Base-by-base conservation (phyloP, 805 yeast genomes). In the Suhomyces kilbournensis region DNA sequence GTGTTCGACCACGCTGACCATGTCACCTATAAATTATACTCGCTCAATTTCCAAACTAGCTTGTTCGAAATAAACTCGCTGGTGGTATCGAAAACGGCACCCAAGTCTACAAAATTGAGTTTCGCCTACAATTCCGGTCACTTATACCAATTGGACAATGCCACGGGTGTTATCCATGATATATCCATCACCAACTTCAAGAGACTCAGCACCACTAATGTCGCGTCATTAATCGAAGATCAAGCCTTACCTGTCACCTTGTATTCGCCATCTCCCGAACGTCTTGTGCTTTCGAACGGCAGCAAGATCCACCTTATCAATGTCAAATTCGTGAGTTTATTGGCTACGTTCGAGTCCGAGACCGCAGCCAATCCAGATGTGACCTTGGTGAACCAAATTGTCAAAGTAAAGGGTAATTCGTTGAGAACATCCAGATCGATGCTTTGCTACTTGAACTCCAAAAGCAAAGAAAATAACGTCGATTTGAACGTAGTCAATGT, bases 401-500 rank as follows among this genome's bases (percentile, higher is more conserved):
- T 69, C 32, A 59, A 58, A 4, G 80, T 78, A 15, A 69, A 65
- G 38, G 84, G 85, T n/a, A 64, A 61, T 46, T 67, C 83, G 3
- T 52, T 67, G 14, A 74, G 68, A 53, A 66, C 78, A 3, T 67
- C 67, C 48, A 68, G 68, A 43, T 69, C 84, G 1, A 69, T 72
- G 62, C 77, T 75, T 9, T 60, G 79, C 49, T 72, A 70, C 52
- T 65, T 78, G 46, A 66, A 75, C 49, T 69, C 68, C 49, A 75
- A 75, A 51, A 61, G 65, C 9, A 76, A 72, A 53, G 77, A 78
- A 53, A 77, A 78, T 48, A 69, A 70, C 45, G 71, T 76, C 35
- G 68, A 72, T 42, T 64, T 81, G 50, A 74, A 77, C 55, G 67
- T 78, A 50, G 65, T 79, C 50, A 74, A 76, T 47, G 66, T 85